phyloP scores from a whole-genome alignment of 805 yeast species.

The Metschnikowia corniflorae region DNA sequence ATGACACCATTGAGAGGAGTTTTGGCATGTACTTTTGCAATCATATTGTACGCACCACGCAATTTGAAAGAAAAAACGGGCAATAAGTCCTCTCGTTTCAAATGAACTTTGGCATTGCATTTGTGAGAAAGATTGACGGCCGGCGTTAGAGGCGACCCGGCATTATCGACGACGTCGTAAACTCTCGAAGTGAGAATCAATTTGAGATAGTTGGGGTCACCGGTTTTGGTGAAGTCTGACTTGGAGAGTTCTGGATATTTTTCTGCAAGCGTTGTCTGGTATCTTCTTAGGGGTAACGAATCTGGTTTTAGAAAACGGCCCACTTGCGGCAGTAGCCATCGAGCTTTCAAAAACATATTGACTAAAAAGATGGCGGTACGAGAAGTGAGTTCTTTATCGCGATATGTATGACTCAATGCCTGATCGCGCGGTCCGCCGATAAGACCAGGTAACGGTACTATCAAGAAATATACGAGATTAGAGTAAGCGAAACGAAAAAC shows the following conservation, averaged over 20 bases:
- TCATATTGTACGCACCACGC: slow-evolving; percentile 97
- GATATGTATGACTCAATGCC: slow-evolving; percentile 2
- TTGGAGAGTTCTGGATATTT: slow-evolving; percentile 45
- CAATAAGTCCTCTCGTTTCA: slow-evolving; percentile 88
- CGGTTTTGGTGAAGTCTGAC: slow-evolving; percentile 51
- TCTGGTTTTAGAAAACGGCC: slow-evolving; percentile 1
- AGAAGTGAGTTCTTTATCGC: slow-evolving; percentile 1
- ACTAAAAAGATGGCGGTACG: too few species aligned
- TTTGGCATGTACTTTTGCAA: slow-evolving; percentile 70
- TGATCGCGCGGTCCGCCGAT: too few species aligned
- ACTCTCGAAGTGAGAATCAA: slow-evolving; percentile 88
- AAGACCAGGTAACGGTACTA: too few species aligned
- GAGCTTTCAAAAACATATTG: slow-evolving; percentile 5
- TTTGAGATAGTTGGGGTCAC: slow-evolving; percentile 90
- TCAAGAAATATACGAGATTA: too few species aligned
- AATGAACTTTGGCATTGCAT: slow-evolving; percentile 67
- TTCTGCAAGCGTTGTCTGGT: slow-evolving; percentile 13
- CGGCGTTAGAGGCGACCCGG: slow-evolving; percentile 76
- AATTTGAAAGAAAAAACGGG: slow-evolving; percentile 96
- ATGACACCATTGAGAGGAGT: slow-evolving; percentile 80
- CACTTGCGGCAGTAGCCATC: slow-evolving; percentile 1
- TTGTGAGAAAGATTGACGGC: slow-evolving; percentile 75
- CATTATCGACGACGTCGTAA: slow-evolving; percentile 79
- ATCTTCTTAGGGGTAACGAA: background rate
- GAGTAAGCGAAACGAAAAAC: too few species aligned